Conservation (phyloP, 2,329 filamentous ascomycete genomes). For the Xylaria sp. region DNA sequence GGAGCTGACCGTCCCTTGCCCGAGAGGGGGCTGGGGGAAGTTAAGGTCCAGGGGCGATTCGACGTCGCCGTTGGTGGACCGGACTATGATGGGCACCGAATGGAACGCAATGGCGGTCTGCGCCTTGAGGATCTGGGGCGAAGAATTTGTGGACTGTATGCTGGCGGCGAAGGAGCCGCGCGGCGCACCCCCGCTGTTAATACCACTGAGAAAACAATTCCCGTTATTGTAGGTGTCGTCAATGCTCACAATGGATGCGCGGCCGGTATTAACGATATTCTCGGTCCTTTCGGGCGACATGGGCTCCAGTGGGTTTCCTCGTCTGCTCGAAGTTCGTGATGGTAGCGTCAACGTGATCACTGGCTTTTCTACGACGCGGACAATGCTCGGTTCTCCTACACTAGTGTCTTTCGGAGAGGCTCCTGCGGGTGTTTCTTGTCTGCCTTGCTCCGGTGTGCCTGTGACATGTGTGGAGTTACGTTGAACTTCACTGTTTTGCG, state of each 20-base stretch:
- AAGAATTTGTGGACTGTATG: slow-evolving; percentile 50
- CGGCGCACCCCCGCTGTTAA: slow-evolving; percentile 11
- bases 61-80: slow-evolving; percentile 26
- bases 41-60: slow-evolving; percentile 42
- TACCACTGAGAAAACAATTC: slow-evolving; percentile 15
- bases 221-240: slow-evolving; percentile 22
- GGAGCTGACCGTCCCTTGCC: slow-evolving; percentile 18
- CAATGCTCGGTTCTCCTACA: not conserved
- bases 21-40: slow-evolving; percentile 36
- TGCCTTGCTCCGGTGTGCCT: not conserved
- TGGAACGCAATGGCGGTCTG: slow-evolving; percentile 49
- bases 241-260: slow-evolving; percentile 22
- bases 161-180: slow-evolving; percentile 50
- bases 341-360: slow-evolving; percentile 38
- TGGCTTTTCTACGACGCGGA: slow-evolving; percentile 4
- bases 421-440: not conserved
- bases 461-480: not conserved
- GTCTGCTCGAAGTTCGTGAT: slow-evolving; percentile 43
- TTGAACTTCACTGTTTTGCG: not conserved
- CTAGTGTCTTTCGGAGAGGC: slow-evolving; percentile 1
- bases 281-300: not conserved
- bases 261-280: not conserved
- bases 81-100: slow-evolving; percentile 47
- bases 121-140: slow-evolving; percentile 51
- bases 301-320: slow-evolving; percentile 13